Base-by-base conservation (phyloP, 352 stramenopile genomes). In the Phytopythium sindhum region DNA sequence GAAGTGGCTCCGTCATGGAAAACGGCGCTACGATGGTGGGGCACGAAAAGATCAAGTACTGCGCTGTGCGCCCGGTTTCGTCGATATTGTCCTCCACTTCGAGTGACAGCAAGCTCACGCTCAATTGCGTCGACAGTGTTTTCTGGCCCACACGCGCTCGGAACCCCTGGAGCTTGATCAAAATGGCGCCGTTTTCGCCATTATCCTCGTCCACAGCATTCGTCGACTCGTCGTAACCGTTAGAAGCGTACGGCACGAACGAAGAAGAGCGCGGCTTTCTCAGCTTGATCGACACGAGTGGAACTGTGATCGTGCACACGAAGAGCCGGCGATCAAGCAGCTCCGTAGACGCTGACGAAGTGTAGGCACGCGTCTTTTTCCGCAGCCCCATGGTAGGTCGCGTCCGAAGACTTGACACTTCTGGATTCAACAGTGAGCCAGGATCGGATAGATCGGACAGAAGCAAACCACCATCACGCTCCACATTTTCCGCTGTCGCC, bases 281-380 rank as follows among this genome's bases (percentile, higher is more conserved):
- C 52, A 96, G 57, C 60, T 92, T 84, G 23, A 96, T 70, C 21
- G 83, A 82, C 65, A 96, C 90, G 26, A 92, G 45, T 39, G 88
- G 88, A 48, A 95, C 72, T 19, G 88, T 94, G 50, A 95, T 89
- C 0, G 88, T 93, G 56, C 83, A 92, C 24, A 95, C 86, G 44
- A 89, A 74, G 45, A 93, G 66, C 35, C 77, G 66, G 53, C 87
- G 71, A 73, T 96, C 85, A 29, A 93, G 70, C 3, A 92, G 57
- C 50, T 91, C 86, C 4, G 78, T 57, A 47, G 55, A 65, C 67
- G 28, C 23, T 31, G 50, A 57, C 21, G 56, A 24, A 15, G 41
- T 52, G 24, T 51, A 60, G 21, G 35, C 17, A 4, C 33, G 54
- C 2, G 54, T 33, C 8, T 45, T 48, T n/a, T 19, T 50, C 4